Percentiles rank a stretch among this genome's conserved stretches.
These are phyloP conservation scores for Cnidoscolus chayamansa DNA, from an alignment of 441 rosid genomes.

Conservation along the genomic window DNA sequence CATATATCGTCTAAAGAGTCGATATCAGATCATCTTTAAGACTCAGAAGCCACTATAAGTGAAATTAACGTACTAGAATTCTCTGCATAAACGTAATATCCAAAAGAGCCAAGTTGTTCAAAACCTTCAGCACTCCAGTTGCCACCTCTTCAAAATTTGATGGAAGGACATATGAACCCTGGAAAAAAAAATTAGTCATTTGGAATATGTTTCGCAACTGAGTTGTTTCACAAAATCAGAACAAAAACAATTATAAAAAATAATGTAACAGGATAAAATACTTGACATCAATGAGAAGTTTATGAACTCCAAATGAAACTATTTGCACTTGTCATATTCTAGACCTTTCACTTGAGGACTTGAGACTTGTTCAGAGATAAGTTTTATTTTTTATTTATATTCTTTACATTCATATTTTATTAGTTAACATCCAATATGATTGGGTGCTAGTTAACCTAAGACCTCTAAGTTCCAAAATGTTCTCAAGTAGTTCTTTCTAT, in stretches of 20 bases:
- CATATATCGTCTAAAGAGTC: neutral
- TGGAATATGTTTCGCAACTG: neutral
- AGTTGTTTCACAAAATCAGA: neutral
- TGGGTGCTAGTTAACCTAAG: neutral
- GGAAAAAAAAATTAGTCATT: conserved; percentile 19
- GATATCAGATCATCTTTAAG: neutral
- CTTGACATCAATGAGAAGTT: neutral
- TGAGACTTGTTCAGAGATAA: neutral
- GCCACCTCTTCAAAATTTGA: conserved; percentile 79
- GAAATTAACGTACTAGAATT: conserved; percentile 56
- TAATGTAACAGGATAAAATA: neutral
- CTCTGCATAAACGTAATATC: conserved; percentile 61
- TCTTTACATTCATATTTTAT: neutral
- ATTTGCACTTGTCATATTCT: conserved; percentile 5
- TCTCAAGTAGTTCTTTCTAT: conserved; percentile 6
- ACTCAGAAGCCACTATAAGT: conserved; percentile 14
- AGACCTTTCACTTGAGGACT: neutral
- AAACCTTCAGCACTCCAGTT: conserved; percentile 68
- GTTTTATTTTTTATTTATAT: neutral
- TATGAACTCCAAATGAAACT: neutral
- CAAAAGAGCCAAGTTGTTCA: conserved; percentile 71
- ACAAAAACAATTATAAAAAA: neutral
- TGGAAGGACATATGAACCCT: conserved; percentile 65
- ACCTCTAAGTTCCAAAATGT: neutral
- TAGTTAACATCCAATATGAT: neutral